Conservation (phyloP, 495 filamentous ascomycete genomes). For the Antarctomyces pellizariae region DNA sequence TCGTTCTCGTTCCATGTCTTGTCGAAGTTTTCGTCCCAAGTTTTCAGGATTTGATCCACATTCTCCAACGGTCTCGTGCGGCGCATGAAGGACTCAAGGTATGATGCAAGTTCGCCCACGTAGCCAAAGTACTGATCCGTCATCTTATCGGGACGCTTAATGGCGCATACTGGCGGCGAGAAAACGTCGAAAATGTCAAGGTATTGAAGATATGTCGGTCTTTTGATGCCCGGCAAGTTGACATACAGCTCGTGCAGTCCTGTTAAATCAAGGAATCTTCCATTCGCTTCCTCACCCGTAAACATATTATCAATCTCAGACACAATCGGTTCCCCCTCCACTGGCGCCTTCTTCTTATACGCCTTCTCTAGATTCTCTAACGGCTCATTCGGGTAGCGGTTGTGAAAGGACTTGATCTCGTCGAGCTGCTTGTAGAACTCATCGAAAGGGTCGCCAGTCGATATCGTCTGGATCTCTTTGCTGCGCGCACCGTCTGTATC, state of each 20-base stretch:
- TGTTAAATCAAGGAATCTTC: constrained; percentile 75
- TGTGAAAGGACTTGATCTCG: constrained; percentile 67
- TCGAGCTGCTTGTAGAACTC: constrained; percentile 73
- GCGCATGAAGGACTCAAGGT: constrained; percentile 70
- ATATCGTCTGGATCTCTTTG: constrained; percentile 63
- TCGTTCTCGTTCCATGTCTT: constrained; percentile 57
- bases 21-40: constrained; percentile 63
- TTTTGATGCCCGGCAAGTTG: constrained; percentile 65
- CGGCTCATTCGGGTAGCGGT: constrained; percentile 78
- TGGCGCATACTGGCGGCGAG: constrained; percentile 37
- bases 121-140: constrained; percentile 84
- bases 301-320: constrained; percentile 75
- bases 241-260: constrained; percentile 65
- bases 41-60: constrained; percentile 47
- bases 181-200: constrained; percentile 76
- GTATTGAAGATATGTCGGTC: constrained; percentile 76
- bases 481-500: constrained; percentile 47
- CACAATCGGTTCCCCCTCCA: constrained; percentile 33
- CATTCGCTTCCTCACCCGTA: constrained; percentile 81
- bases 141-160: constrained; percentile 61
- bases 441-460: constrained; percentile 72
- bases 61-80: constrained; percentile 65
- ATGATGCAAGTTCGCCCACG: constrained; percentile 50
- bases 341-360: constrained; percentile 53
- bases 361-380: constrained; percentile 87